Base-by-base conservation (phyloP, 225 moss, liverwort and hornwort species). In the Marchantia paleacea region DNA sequence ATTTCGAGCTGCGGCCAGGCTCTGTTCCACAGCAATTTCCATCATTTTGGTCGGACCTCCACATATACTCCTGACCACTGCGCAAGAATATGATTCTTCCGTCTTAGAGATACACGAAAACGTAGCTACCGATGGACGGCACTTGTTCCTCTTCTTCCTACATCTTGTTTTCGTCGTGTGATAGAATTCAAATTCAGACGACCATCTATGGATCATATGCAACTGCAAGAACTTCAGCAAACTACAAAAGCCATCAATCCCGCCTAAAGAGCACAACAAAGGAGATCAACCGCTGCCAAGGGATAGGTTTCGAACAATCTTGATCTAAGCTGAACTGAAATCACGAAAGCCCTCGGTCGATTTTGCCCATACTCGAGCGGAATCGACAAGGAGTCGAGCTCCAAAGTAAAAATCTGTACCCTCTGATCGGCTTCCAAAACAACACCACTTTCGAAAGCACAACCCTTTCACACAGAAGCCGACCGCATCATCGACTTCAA, bases 11-110 rank as follows among this genome's bases (percentile, higher is more conserved):
- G 78, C 78, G 48, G 73, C 26, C 79, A 83, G 74, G 78, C 78
- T 83, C 78, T 78, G 83, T 75, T 83, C 83, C 73, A 78, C 54
- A 73, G 79, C 65, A 31, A 63, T 74, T 64, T 74, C 83, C 83
- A 79, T 83, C 69, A 60, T 70, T 65, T 29, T 73, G 63, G 30
- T 61, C 30, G 52, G 20, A 53, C 77, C 25, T 61, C 78, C 77
- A 64, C 78, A 72, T 76, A 69, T 67, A 76, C 53, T 66, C 81
- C 31, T 19, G 50, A 70, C 50, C 47, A 55, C 76, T 69, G 76
- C 65, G 26, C 20, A 64, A 64, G 19, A 62, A 39, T 0, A 14
- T 20, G 64, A 50, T 14, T 0, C 15, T 39, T 73, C 24, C 51
- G 6, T 4, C n/a, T 39, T 12, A 50, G 24, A 51, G 52, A 24